Evolutionary conservation across 2,329 filamentous ascomycete species (phyloP).

Genomic region (Aspergillus puulaauensis): DNA sequence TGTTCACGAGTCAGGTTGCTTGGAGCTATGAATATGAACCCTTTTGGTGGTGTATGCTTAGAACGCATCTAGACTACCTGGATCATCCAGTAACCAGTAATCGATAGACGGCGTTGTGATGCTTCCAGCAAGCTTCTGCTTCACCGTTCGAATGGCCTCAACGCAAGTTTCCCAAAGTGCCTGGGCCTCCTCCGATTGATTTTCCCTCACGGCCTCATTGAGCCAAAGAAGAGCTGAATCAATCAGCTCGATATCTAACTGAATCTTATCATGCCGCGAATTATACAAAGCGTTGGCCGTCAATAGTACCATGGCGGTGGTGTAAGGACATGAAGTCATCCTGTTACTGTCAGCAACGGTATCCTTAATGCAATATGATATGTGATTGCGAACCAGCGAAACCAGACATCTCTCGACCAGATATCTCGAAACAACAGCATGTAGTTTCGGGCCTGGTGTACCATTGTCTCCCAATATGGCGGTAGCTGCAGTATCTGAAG

Average conservation of each 20-base stretch:
- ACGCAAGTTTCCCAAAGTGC: background rate
- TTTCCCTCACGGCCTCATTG: background rate
- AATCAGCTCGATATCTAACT: background rate
- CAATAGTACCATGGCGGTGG: background rate
- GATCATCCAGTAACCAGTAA: too few species aligned
- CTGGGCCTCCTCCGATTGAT: background rate
- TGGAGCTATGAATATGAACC: too few species aligned
- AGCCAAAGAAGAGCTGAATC: background rate
- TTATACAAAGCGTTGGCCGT: background rate
- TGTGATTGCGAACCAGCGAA: background rate
- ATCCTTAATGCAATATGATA: background rate
- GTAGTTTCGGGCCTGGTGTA: background rate
- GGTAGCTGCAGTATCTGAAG: background rate
- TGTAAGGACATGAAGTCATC: background rate
- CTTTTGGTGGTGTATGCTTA: too few species aligned
- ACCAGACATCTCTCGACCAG: background rate
- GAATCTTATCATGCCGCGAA: background rate
- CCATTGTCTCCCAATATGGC: background rate
- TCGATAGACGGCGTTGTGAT: too few species aligned
- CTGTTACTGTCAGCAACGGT: background rate
- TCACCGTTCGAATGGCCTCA: background rate
- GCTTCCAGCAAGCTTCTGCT: background rate
- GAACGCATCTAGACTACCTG: too few species aligned
- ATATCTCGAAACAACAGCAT: background rate
- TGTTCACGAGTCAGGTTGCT: too few species aligned